Base-by-base conservation (phyloP, 2,329 filamentous ascomycete genomes). In the Exophiala bonariae region DNA sequence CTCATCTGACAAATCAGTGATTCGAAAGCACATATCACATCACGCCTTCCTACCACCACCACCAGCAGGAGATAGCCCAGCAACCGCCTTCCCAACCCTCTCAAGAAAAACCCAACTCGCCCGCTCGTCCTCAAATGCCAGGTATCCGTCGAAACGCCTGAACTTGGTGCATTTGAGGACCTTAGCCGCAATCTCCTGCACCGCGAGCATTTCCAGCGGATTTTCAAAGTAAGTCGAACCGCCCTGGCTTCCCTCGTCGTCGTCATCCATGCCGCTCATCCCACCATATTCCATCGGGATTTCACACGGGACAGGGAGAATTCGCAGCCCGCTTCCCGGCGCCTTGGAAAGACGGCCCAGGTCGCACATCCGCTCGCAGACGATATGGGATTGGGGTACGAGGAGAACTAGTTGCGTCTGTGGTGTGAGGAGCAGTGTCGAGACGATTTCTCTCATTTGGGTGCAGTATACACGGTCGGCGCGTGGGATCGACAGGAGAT, bases 81-180 rank as follows among this genome's bases (percentile, higher is more conserved):
- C 47, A 20, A 54, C 51, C 3, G 33, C 44, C 37, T 40, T 45
- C 4, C 51, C 51, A 6, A 54, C 51, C n/a, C 37, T 41, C 33
- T 50, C 40, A 37, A 54, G 31, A 31, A 54, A 54, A 10, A 32
- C 20, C 51, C 51, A 54, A 20, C 33, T 41, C 3, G 19, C 36
- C 6, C 51, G 31, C 16, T 48, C 44, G 8, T 54, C 47, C 34
- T 48, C 43, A 19, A 54, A 50, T 6, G 44, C 32, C 14, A 54
- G 36, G n/a, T 45, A 54, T 5, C 51, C 51, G 17, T 54, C 51
- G 13, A 54, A 54, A 9, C n/a, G 14, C 11, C 23, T 36, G 10
- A 22, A 31, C n/a, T 50, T 50, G 11, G 51, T 50, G 16, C 50
- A 50, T 17, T 50, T 50, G 3, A 45, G n/a, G 11, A 54, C 32